Evolutionary conservation across 2,329 filamentous ascomycete species (phyloP).

Genomic region (Myriosclerotinia curreyana): DNA sequence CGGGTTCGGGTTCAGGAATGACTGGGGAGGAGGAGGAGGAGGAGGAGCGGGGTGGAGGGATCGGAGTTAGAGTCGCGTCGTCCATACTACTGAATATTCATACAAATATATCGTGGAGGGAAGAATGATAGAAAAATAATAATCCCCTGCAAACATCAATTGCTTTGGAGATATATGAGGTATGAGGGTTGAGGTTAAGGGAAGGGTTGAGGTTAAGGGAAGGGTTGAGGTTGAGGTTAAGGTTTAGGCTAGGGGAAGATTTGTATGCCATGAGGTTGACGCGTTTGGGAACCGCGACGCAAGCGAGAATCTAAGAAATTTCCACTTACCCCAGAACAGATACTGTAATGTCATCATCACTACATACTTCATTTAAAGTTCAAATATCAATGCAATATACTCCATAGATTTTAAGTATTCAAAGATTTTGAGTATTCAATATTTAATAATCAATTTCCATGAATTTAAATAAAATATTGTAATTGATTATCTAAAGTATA

Average conservation of each 20-base stretch:
- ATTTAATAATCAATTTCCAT: neutral
- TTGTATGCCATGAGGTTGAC: conserved; percentile 19
- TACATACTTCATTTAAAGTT: neutral
- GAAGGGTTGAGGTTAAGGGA: neutral
- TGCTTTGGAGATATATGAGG: no score
- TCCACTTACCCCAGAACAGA: conserved; percentile 17
- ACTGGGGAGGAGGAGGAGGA: conserved; percentile 23
- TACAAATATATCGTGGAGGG: conserved; percentile 5
- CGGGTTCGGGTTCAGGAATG: conserved; percentile 22
- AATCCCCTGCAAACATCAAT: no score
- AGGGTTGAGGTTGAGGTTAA: neutral
- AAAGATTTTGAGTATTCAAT: neutral
- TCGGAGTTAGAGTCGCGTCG: conserved; percentile 37
- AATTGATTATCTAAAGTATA: neutral
- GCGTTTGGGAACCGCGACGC: conserved; percentile 24
- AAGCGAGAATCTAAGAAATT: conserved; percentile 19
- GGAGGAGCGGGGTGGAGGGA: conserved; percentile 30
- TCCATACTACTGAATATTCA: conserved; percentile 31
- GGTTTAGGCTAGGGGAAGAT: neutral
- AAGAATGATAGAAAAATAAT: neutral
- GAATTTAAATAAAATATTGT: neutral
- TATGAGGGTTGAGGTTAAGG: no score
- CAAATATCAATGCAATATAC: neutral
- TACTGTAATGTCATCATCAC: conserved; percentile 5
- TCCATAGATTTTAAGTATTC: neutral